Base-by-base conservation (phyloP, 1,284 basidiomycete genomes). In the Waitea zeae region DNA sequence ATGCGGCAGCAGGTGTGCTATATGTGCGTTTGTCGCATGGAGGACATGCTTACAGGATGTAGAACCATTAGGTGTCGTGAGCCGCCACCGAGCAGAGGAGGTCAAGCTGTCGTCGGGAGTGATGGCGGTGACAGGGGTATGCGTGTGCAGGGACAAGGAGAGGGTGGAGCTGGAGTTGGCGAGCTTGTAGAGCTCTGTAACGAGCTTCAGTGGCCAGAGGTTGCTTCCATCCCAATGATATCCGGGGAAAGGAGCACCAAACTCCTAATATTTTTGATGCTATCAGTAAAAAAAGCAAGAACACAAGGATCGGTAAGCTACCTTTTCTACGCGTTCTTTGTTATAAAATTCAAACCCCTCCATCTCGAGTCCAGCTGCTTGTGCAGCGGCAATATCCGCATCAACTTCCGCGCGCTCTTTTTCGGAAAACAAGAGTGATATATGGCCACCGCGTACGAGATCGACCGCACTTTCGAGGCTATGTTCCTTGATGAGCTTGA, bases 11-110 rank as follows among this genome's bases (percentile, higher is more conserved):
- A 66, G 65, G 45, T 80, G 64, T 1, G 70, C 67, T 1, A 72
- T 68, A 38, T 88, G 84, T 0, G 56, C 84, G 43, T 89, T 88
- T 3, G 81, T 87, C 0, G 82, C 81, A 45, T 89, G 82, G 1
- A 89, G 51, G 27, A 89, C 60, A 38, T 68, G 67, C 9, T 61
- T 52, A 41, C 77, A 75, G 2, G 49, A 24, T 20, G 82, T 47
- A 0, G 47, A 32, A 2, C 82, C 80, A 19, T 78, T 64, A 0
- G 68, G 64, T 0, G 81, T 83, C 3, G 50, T 45, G 2, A 79
- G 43, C 1, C 47, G 44, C 70, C 70, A 79, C 9, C 41, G 19
- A 2, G 33, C 13, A 2, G 37, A 29, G 4, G 37, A 19, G 0
- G 46, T 35, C n/a, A n/a, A n/a, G n/a, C n/a, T n/a, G n/a, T n/a